phyloP scores from a whole-genome alignment of 108 stramenopile genomes.

The Epipyxis sp. region DNA sequence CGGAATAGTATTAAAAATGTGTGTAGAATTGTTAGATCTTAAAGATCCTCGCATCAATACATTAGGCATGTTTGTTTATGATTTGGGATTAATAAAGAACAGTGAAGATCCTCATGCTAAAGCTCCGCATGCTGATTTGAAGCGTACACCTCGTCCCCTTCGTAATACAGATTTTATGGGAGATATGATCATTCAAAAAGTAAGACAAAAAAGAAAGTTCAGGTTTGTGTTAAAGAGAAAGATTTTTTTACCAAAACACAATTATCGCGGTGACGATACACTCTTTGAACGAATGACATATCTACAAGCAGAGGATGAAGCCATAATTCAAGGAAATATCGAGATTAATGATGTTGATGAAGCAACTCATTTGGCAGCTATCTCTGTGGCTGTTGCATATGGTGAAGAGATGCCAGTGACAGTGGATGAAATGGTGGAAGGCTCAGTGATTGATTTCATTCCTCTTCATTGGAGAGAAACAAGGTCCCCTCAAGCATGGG shows the following conservation, averaged over 20 bases:
- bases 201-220: slow-evolving; percentile 58
- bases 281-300: slow-evolving; percentile 55
- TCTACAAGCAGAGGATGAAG: slow-evolving; percentile 65
- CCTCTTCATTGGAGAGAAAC: slow-evolving; percentile 50
- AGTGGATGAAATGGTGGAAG: slow-evolving; percentile 35
- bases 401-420: slow-evolving; percentile 47
- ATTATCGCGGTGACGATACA: slow-evolving; percentile 48
- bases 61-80: slow-evolving; percentile 63
- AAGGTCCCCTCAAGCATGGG: slow-evolving; percentile 52
- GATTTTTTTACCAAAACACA: slow-evolving; percentile 54
- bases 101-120: neutral
- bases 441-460: slow-evolving; percentile 51
- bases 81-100: slow-evolving; percentile 49
- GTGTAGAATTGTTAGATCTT: slow-evolving; percentile 58
- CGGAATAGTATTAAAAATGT: slow-evolving; percentile 63
- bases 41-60: slow-evolving; percentile 46
- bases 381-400: slow-evolving; percentile 56
- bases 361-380: slow-evolving; percentile 46
- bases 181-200: slow-evolving; percentile 61
- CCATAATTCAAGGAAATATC: slow-evolving; percentile 54
- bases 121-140: slow-evolving; percentile 35
- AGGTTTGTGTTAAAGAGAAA: slow-evolving; percentile 67
- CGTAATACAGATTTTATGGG: slow-evolving; percentile 64
- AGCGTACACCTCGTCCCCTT: slow-evolving; percentile 60
- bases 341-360: slow-evolving; percentile 45